Base-by-base conservation (phyloP, 257 asterid species). In the Cordia subcordata region DNA sequence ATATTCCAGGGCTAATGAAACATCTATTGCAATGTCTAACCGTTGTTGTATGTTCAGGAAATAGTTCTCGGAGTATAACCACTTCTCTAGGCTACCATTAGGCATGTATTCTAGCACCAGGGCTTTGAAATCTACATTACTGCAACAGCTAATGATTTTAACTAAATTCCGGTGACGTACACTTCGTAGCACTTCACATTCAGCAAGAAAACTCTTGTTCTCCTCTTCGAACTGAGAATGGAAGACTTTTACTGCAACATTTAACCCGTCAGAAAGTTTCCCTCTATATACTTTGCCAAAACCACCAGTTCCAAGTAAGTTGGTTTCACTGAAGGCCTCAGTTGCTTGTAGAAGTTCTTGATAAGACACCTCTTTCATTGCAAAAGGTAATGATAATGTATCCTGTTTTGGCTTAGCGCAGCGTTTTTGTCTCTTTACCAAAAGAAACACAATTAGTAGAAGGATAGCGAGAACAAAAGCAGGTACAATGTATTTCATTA, bases 231-330 rank as follows among this genome's bases (percentile, higher is more conserved):
- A n/a, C n/a, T n/a, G n/a, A n/a, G n/a, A n/a, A n/a, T n/a, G n/a
- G n/a, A n/a, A n/a, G n/a, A n/a, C n/a, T n/a, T n/a, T n/a, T 3
- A 77, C 62, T 13, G 88, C 88, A 22, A 81, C 49, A 8, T 8
- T 33, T 13, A 45, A 37, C 11, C 81, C 86, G 66, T 70, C 75
- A 15, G 35, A 15, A 11, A 78, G 72, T 10, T 63, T 51, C 21
- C 85, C 92, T 66, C 19, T 67, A 21, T 60, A 47, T 47, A 47
- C 52, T 47, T 5, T 8, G 5, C 52, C 52, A 10, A n/a, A 47
- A 47, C 52, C 17, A n/a, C 52, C 52, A 9, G 16, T n/a, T 38
- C 91, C 91, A 8, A 84, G 75, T 0, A 71, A 20, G 66, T 79
- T 70, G 55, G 64, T 71, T 27, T 62, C 78, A 11, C 58, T 55